These are phyloP conservation scores for Trichoderma virens DNA, from an alignment of 495 filamentous ascomycete genomes.

Conservation along the genomic window DNA sequence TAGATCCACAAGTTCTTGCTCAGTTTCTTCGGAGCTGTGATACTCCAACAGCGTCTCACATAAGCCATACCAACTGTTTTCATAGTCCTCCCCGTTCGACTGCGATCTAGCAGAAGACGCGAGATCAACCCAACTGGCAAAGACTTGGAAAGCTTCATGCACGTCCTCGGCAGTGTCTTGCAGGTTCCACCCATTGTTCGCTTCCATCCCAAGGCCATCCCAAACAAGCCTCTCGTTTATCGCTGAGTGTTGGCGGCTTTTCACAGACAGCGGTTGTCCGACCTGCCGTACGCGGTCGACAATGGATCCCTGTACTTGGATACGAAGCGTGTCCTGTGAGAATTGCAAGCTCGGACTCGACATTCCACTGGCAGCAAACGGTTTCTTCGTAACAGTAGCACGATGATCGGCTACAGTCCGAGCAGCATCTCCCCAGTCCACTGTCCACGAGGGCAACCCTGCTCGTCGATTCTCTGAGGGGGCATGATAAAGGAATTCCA, in stretches of 20 bases:
- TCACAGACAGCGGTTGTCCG: background rate
- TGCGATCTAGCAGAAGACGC: background rate
- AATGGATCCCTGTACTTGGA: background rate
- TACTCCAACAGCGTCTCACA: background rate
- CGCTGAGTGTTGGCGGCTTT: background rate
- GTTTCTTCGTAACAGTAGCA: background rate
- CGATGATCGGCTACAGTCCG: background rate
- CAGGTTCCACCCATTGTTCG: background rate
- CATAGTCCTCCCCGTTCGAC: background rate
- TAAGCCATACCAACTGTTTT: background rate
- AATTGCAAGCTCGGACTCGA: background rate
- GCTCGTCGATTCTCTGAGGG: background rate
- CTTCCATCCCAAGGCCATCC: background rate
- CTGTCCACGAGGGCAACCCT: background rate
- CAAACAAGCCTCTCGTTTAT: background rate
- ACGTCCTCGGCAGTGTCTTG: background rate
- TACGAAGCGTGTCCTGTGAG: background rate
- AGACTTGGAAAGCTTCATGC: background rate
- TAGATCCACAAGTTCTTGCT: background rate
- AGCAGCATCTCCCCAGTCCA: background rate
- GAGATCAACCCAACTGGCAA: background rate
- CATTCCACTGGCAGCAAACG: background rate
- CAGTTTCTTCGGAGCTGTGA: background rate
- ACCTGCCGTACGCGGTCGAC: background rate
- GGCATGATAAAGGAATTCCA: background rate